A percentile compares a stretch with the other conserved stretches of the same genome.
Conservation (phyloP, 177 flowering plant species). For the Vitis hybrid region DNA sequence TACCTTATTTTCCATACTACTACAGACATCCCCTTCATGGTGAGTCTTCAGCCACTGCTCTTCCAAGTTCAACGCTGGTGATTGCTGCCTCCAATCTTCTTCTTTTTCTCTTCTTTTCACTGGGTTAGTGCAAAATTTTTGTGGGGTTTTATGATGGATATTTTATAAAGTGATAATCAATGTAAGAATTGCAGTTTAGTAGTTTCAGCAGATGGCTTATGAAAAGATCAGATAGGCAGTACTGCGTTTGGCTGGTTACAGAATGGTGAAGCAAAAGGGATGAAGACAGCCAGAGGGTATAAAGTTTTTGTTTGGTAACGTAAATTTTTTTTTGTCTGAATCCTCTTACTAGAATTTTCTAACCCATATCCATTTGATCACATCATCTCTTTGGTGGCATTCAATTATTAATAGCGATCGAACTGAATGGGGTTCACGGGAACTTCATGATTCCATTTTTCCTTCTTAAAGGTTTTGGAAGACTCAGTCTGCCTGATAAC, state of each 20-base stretch:
- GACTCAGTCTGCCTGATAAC: too few species aligned
- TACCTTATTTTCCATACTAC: constrained; percentile 47
- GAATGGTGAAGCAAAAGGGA: neutral
- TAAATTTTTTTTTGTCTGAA: neutral
- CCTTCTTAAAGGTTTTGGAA: too few species aligned
- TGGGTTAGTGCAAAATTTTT: neutral
- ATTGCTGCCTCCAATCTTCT: constrained; percentile 5
- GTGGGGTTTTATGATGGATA: neutral
- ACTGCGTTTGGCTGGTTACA: neutral
- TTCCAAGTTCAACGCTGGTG: constrained; percentile 5
- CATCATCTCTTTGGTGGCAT: too few species aligned
- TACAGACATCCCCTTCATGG: constrained; percentile 29
- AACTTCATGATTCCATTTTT: too few species aligned
- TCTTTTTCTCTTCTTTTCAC: neutral
- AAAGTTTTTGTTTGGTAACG: constrained; percentile 7
- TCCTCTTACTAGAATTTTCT: too few species aligned
- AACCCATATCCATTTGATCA: too few species aligned
- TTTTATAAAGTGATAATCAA: neutral
- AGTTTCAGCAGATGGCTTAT: neutral
- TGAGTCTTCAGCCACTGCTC: constrained; percentile 3
- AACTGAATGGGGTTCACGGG: too few species aligned
- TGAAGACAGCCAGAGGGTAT: neutral
- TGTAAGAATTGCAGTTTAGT: neutral
- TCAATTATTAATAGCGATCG: too few species aligned
- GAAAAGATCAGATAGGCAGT: neutral